Evolutionary conservation across 768 basidiomycete species (phyloP).

Genomic region (Lentinula lateritia): DNA sequence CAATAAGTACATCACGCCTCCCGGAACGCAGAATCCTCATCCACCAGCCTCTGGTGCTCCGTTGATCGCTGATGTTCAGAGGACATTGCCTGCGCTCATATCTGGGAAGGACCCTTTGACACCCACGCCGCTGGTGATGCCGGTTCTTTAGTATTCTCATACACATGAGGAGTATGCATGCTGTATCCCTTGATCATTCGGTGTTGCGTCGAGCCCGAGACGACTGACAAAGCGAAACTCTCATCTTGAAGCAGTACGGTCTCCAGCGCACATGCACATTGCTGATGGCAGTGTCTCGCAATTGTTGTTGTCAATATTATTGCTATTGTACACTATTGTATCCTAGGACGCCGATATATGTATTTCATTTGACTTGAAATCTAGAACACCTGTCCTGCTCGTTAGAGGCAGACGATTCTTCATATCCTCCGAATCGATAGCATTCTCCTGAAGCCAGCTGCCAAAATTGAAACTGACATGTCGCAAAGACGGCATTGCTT

Average conservation of each 20-base stretch:
- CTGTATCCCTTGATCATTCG: no score
- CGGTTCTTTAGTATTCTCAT: neutral
- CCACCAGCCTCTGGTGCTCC: conserved; percentile 51
- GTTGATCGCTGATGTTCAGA: conserved; percentile 14
- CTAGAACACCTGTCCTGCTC: neutral
- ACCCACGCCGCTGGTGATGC: conserved; percentile 9
- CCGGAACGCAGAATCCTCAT: conserved; percentile 51
- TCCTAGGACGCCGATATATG: neutral
- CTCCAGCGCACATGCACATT: no score
- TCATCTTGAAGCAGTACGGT: no score
- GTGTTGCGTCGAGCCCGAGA: no score
- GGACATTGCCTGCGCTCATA: conserved; percentile 23
- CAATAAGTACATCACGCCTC: conserved; percentile 34
- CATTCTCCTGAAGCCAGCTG: neutral
- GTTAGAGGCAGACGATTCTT: neutral
- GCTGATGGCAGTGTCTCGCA: no score
- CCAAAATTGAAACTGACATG: neutral
- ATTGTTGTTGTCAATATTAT: no score
- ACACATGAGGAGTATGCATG: no score
- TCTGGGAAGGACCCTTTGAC: conserved; percentile 28
- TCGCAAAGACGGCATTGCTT: neutral
- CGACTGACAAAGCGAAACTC: no score
- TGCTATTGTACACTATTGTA: neutral
- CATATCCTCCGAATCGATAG: neutral
- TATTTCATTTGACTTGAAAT: neutral